phyloP scores from a whole-genome alignment of 805 yeast species.

The Isabelozyma gotoi region DNA sequence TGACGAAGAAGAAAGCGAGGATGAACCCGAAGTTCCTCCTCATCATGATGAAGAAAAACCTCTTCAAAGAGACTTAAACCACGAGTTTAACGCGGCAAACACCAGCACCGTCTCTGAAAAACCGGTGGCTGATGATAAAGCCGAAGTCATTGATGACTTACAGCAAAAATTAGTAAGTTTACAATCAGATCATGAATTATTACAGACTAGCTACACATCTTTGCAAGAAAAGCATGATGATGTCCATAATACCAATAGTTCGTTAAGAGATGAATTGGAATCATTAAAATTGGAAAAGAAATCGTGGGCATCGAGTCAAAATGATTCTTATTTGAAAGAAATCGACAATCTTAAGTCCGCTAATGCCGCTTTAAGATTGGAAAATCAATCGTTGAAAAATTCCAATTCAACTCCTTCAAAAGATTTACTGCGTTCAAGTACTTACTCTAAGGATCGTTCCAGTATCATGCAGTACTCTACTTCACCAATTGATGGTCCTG shows the following conservation, averaged over 20 bases:
- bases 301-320: conserved; percentile 4
- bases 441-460: conserved; percentile 4
- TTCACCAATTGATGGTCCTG: not conserved
- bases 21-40: conserved; percentile 3
- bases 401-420: conserved; percentile 8
- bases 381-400: conserved; percentile 36
- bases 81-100: not conserved
- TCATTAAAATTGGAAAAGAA: conserved; percentile 14
- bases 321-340: conserved; percentile 14
- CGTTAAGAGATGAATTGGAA: conserved; percentile 19
- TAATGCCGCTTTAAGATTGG: conserved; percentile 35
- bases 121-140: not conserved
- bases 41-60: conserved; percentile 8
- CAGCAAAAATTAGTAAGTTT: conserved; percentile 13
- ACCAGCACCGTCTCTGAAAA: not conserved
- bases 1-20: conserved; percentile 60
- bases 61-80: not conserved
- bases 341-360: conserved; percentile 27
- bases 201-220: conserved; percentile 26
- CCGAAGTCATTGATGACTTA: conserved; percentile 29
- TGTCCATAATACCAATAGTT: conserved; percentile 16
- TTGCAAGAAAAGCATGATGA: conserved; percentile 22
- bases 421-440: conserved; percentile 4
- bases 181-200: conserved; percentile 28
- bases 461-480: no score